Base-by-base conservation (phyloP, 805 yeast species). In the Candida montana region DNA sequence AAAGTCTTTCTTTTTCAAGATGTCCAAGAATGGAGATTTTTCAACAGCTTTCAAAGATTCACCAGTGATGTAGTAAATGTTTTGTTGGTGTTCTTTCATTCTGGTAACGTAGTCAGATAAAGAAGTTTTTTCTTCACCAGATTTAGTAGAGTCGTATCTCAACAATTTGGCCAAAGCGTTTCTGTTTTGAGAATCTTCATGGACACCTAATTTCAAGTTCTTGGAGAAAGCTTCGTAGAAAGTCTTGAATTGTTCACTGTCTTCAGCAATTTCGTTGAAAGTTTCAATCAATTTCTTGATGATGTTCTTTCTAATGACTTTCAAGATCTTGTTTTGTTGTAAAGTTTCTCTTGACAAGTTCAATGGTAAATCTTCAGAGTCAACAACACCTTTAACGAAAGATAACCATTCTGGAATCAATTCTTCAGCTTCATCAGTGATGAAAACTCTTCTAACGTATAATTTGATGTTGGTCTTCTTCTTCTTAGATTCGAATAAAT, bases 11-110 rank as follows among this genome's bases (percentile, higher is more conserved):
- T 95, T 95, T 80, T 90, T 93, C 72, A 91, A 82, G 56, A 95
- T 97, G 63, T 93, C 98, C 71, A 93, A 81, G 86, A 93, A 93
- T 72, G 99, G 99, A 57, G 98, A 91, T 73, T 88, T 88, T 79
- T 93, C 97, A 62, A 93, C 95, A 58, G 96, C 88, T 82, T 93
- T 91, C 67, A 87, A 69, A 49, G 95, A 79, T 78, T 93, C 99
- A 83, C 99, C 99, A 65, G 99, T 93, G 71, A 93, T 93, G 81
- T 79, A 93, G 83, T 93, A 93, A 64, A 93, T 87, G 79, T 93
- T 93, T 93, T 93, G 90, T 79, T 93, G 99, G 78, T 88, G 96
- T 74, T 89, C 97, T 68, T 93, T 96, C 99, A 93, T 93, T 75
- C 98, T 86, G 56, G 98, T 91, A 53, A 93, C 95, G 75, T 93